Conservation (phyloP, 257 asterid species). For the Plantago ovata region DNA sequence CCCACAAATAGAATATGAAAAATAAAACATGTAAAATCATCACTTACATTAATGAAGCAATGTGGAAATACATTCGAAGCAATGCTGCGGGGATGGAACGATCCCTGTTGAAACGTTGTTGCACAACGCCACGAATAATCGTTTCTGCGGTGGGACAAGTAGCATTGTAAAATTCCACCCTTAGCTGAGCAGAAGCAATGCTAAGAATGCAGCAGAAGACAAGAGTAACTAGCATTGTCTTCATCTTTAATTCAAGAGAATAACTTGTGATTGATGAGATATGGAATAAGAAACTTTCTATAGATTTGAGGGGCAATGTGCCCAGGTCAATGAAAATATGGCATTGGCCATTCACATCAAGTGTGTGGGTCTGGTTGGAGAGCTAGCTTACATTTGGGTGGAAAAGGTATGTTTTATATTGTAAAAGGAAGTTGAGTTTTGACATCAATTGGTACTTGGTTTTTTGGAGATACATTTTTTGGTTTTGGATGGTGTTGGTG, state of each 20-base stretch:
- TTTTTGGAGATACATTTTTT: too few relatives aligned
- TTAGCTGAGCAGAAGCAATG: conserved; percentile 44
- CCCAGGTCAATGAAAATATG: conserved; percentile 8
- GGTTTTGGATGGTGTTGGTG: too few relatives aligned
- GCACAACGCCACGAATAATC: conserved; percentile 44
- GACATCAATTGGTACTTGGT: too few relatives aligned
- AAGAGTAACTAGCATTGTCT: conserved; percentile 15
- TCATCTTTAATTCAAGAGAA: conserved; percentile 23
- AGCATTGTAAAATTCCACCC: conserved; percentile 49
- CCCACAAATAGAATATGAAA: background rate
- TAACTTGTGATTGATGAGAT: conserved; percentile 6
- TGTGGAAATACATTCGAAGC: conserved; percentile 84
- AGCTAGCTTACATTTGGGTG: too few relatives aligned
- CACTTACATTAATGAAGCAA: conserved; percentile 63
- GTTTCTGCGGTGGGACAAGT: conserved; percentile 56
- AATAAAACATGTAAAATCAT: background rate
- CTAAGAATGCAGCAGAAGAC: conserved; percentile 27
- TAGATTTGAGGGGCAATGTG: conserved; percentile 25
- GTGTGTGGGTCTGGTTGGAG: too few relatives aligned
- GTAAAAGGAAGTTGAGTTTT: too few relatives aligned
- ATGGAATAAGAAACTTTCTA: background rate
- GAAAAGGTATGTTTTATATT: too few relatives aligned
- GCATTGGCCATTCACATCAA: too few relatives aligned
- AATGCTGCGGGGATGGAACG: conserved; percentile 65
- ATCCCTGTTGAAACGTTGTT: conserved; percentile 37